phyloP scores from a whole-genome alignment of 345 rosid genomes.

The Mallotus nudiflorus region DNA sequence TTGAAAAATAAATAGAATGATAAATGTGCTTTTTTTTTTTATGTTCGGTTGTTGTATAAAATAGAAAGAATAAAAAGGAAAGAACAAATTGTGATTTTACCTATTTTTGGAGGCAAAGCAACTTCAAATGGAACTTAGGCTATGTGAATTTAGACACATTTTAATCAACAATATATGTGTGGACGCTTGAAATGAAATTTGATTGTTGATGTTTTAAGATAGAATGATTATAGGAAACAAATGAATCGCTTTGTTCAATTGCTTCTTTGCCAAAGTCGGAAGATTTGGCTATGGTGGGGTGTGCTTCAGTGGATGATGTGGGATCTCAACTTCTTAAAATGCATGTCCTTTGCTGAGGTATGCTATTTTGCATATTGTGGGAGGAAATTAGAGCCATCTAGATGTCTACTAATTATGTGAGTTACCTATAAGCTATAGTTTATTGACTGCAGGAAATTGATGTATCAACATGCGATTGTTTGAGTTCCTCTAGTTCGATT shows the following conservation, averaged over 20 bases:
- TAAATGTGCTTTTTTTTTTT: background rate
- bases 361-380: background rate
- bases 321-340: constrained; percentile 57
- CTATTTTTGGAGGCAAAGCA: constrained; percentile 1
- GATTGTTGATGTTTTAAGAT: constrained; percentile 4
- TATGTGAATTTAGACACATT: background rate
- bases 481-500: constrained; percentile 55
- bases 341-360: constrained; percentile 79
- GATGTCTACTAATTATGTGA: constrained; percentile 2
- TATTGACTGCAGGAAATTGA: constrained; percentile 52
- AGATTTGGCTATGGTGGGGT: constrained; percentile 55
- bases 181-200: constrained; percentile 8
- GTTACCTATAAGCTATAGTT: background rate
- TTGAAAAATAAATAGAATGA: background rate
- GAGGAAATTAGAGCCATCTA: background rate
- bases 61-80: background rate
- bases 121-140: background rate
- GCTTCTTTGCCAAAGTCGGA: constrained; percentile 64
- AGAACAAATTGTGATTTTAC: background rate
- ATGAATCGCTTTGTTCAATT: constrained; percentile 62
- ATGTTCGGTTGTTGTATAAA: background rate
- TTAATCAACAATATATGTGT: background rate
- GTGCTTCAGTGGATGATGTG: constrained; percentile 61
- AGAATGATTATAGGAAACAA: constrained; percentile 58
- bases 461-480: constrained; percentile 70